phyloP scores from a whole-genome alignment of 768 basidiomycete genomes.

The Calocera cornea region DNA sequence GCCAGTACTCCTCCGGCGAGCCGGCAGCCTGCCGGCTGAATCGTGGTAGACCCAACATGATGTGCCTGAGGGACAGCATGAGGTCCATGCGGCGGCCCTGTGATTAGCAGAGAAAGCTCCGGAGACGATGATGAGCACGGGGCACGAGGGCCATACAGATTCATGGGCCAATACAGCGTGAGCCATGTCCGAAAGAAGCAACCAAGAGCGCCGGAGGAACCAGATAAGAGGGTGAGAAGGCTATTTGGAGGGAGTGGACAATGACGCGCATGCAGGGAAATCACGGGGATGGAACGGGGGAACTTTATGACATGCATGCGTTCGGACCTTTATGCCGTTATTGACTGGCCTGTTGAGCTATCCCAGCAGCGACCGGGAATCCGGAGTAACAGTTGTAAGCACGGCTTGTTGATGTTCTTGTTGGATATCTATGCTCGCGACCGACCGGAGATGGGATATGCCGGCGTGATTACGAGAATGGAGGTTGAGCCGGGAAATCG shows the following conservation, averaged over 20 bases:
- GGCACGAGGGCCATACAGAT: background rate
- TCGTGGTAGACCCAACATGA: too few species aligned
- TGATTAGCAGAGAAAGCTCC: background rate
- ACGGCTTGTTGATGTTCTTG: background rate
- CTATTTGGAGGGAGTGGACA: background rate
- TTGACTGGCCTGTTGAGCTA: background rate
- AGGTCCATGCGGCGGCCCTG: background rate
- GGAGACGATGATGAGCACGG: background rate
- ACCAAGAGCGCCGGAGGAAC: background rate
- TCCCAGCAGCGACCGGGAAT: background rate
- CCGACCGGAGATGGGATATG: background rate
- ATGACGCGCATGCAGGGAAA: background rate
- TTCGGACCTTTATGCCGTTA: conserved; percentile 4
- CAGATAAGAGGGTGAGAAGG: conserved; percentile 1
- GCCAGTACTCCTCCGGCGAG: too few species aligned
- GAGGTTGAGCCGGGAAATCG: background rate
- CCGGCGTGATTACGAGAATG: background rate
- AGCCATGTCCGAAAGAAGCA: background rate
- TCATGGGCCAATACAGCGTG: background rate
- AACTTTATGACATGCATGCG: background rate
- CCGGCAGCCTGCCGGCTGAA: too few species aligned
- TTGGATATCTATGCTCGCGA: background rate
- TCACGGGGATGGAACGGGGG: background rate
- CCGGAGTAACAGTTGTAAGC: background rate
- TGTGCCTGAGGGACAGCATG: too few species aligned